Percentiles rank a stretch among this genome's conserved stretches.
Conservation (phyloP, 345 rosid species). For the Isatis tinctoria region DNA sequence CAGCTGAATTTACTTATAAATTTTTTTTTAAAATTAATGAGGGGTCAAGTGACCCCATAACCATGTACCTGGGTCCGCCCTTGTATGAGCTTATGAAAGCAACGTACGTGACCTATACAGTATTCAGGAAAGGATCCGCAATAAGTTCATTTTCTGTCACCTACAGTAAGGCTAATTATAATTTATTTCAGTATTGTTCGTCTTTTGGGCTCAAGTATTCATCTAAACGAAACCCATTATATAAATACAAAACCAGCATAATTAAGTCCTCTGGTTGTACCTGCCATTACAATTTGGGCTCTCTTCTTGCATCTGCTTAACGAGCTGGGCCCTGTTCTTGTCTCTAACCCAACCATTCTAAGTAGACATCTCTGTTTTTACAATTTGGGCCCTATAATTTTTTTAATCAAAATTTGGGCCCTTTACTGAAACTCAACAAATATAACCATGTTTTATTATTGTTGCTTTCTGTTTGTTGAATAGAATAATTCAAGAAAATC, state of each 20-base stretch:
- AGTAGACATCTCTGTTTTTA: background rate
- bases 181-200: background rate
- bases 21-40: too few relatives aligned
- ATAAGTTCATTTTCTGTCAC: background rate
- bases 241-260: background rate
- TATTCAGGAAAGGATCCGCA: background rate
- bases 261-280: background rate
- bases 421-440: too few relatives aligned
- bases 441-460: too few relatives aligned
- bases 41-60: too few relatives aligned
- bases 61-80: too few relatives aligned
- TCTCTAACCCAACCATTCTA: background rate
- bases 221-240: background rate
- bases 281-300: constrained; percentile 1
- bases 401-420: background rate
- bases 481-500: too few relatives aligned
- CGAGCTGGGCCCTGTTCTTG: background rate
- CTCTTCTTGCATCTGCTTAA: background rate
- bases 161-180: background rate
- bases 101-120: background rate
- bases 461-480: too few relatives aligned
- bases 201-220: background rate
- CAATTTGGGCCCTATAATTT: too few relatives aligned
- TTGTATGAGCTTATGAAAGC: background rate
- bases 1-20: too few relatives aligned